Percentiles rank a stretch among this genome's conserved stretches.
Evolutionary conservation across 2,329 filamentous ascomycete species (phyloP).

Genomic region (Colletotrichum costaricense): DNA sequence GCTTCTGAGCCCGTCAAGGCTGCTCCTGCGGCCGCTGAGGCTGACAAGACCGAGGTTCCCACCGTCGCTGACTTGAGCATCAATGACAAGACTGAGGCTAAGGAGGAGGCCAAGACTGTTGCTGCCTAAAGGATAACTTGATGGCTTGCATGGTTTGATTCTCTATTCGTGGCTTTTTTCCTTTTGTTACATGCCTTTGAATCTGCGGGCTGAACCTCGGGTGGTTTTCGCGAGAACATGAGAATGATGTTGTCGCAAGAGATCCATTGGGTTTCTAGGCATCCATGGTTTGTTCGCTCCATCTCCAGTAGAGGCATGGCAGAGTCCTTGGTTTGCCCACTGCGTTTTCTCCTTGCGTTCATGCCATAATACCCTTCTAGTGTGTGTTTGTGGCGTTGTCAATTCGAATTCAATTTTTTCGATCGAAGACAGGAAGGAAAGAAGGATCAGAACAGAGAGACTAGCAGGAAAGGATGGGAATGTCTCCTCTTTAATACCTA

Average conservation of each 20-base stretch:
- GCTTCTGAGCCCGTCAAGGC: conserved; percentile 13
- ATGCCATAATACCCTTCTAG: conserved; percentile 35
- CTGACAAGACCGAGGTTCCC: conserved; percentile 34
- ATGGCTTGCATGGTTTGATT: not conserved
- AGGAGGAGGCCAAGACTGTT: conserved; percentile 21
- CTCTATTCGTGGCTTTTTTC: not conserved
- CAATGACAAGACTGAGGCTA: conserved; percentile 20
- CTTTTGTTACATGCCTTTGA: conserved; percentile 3
- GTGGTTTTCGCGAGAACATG: not conserved
- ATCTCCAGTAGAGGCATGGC: not conserved
- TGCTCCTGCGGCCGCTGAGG: conserved; percentile 1
- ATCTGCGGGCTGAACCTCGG: not conserved
- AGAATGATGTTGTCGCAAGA: not conserved
- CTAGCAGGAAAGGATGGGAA: not conserved
- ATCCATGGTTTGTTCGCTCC: not conserved
- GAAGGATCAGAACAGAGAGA: not conserved
- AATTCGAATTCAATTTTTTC: conserved; percentile 9
- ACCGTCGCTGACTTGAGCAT: conserved; percentile 26
- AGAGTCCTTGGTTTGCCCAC: not conserved
- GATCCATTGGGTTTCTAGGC: not conserved
- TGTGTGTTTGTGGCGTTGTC: conserved; percentile 29
- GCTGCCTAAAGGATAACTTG: not conserved
- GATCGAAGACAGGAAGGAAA: conserved; percentile 13
- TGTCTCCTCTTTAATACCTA: not conserved
- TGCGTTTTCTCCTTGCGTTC: conserved; percentile 24